phyloP scores from a whole-genome alignment of 2,329 filamentous ascomycete species.

The Colletotrichum magnum region DNA sequence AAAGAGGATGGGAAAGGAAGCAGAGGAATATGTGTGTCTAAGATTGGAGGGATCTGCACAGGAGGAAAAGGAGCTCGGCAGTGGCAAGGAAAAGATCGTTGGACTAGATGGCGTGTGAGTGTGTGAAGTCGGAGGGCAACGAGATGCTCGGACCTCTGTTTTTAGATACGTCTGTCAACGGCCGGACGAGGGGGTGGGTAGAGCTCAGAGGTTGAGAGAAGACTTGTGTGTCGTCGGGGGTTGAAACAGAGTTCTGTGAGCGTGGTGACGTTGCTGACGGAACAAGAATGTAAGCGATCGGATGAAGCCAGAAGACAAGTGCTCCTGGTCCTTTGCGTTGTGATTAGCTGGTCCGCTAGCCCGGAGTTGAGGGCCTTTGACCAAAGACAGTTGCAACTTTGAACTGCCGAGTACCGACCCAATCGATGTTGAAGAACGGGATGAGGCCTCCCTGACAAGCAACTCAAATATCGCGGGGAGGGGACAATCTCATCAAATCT shows the following conservation, averaged over 20 bases:
- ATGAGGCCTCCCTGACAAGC: conserved; percentile 14
- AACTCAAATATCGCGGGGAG: conserved; percentile 1
- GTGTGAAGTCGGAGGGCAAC: conserved; percentile 22
- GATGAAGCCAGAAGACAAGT: conserved; percentile 35
- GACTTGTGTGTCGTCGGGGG: conserved; percentile 20
- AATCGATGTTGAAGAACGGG: neutral
- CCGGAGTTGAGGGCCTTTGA: conserved; percentile 9
- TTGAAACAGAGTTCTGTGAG: conserved; percentile 40
- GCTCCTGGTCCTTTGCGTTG: conserved; percentile 13
- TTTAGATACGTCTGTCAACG: conserved; percentile 37
- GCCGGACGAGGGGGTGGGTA: conserved; percentile 27
- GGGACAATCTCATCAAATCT: neutral
- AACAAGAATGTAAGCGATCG: conserved; percentile 31
- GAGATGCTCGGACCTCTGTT: conserved; percentile 33
- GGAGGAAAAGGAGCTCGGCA: conserved; percentile 1
- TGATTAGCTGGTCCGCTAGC: conserved; percentile 23
- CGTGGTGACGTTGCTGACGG: conserved; percentile 36
- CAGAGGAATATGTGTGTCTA: neutral
- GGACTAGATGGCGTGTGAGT: too few relatives aligned
- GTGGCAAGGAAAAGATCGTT: conserved; percentile 7
- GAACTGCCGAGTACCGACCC: conserved; percentile 7
- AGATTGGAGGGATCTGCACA: neutral
- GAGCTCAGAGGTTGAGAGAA: conserved; percentile 3
- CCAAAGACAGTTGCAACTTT: neutral
- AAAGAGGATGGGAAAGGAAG: neutral